These are phyloP conservation scores for Ceratorhiza oryzae-sativae DNA, from an alignment of 1,284 basidiomycete genomes.

Conservation along the genomic window DNA sequence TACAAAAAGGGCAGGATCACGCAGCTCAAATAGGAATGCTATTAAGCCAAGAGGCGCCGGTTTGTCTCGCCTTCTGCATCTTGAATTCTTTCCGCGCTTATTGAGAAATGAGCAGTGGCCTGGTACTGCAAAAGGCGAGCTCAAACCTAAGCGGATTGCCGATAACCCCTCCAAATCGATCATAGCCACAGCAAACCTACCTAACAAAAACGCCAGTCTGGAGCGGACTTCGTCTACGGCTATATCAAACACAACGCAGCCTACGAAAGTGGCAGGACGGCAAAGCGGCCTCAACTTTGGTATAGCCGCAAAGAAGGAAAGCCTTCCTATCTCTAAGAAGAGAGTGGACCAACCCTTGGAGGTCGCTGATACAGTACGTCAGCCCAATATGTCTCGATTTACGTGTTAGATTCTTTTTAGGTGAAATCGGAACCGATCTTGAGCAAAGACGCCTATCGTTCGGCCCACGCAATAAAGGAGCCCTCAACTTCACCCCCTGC, in stretches of 20 bases:
- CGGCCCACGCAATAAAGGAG: constrained; percentile 39
- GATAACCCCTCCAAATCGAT: neutral
- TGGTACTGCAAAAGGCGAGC: neutral
- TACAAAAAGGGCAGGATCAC: constrained; percentile 25
- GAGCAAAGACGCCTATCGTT: constrained; percentile 54
- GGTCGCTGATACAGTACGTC: neutral
- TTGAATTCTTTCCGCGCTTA: neutral
- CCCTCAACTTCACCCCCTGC: neutral
- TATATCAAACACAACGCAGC: neutral
- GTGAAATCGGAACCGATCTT: neutral
- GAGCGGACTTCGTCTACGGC: neutral
- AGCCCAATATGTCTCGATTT: neutral
- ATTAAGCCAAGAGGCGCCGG: constrained; percentile 26
- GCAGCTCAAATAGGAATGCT: constrained; percentile 26
- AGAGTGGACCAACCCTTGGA: neutral
- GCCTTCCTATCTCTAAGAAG: constrained; percentile 31
- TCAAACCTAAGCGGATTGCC: neutral
- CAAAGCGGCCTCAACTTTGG: constrained; percentile 22
- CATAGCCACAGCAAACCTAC: neutral
- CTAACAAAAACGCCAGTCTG: neutral
- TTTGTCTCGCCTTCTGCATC: neutral
- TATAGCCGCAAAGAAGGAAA: constrained; percentile 40
- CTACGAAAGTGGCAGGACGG: constrained; percentile 1
- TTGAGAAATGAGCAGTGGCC: constrained; percentile 5
- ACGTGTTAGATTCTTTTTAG: neutral